These are phyloP conservation scores for Plasmodium inui DNA, from an alignment of 169 alveolate species.

Conservation along the genomic window DNA sequence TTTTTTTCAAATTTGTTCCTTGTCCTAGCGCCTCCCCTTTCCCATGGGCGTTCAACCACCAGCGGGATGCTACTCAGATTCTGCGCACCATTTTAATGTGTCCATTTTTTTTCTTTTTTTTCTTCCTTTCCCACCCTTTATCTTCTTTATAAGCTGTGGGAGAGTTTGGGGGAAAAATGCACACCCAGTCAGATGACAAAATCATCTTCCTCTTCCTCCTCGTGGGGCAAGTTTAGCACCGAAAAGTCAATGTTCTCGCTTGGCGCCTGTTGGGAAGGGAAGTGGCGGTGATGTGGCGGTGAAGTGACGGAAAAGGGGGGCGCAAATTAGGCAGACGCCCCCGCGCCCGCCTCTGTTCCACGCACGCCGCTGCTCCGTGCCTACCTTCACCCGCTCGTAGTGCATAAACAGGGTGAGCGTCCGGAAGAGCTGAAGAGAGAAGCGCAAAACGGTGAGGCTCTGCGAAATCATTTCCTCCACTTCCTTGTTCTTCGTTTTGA, in stretches of 20 bases:
- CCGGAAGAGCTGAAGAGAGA: conserved; percentile 61
- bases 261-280: conserved; percentile 18
- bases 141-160: neutral
- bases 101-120: conserved; percentile 1
- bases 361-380: neutral
- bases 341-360: neutral
- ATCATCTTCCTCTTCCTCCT: conserved; percentile 12
- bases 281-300: neutral
- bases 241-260: conserved; percentile 62
- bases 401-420: conserved; percentile 68
- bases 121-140: neutral
- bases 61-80: neutral
- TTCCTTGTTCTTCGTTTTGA: conserved; percentile 47
- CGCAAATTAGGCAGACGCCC: neutral
- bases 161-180: neutral
- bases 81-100: neutral
- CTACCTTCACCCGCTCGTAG: conserved; percentile 45
- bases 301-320: neutral
- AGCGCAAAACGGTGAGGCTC: conserved; percentile 52
- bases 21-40: neutral
- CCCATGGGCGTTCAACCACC: neutral
- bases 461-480: conserved; percentile 69
- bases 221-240: conserved; percentile 32
- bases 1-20: neutral
- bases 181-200: neutral